phyloP scores from a whole-genome alignment of 1,284 basidiomycete species.

The Inonotus obliquus region DNA sequence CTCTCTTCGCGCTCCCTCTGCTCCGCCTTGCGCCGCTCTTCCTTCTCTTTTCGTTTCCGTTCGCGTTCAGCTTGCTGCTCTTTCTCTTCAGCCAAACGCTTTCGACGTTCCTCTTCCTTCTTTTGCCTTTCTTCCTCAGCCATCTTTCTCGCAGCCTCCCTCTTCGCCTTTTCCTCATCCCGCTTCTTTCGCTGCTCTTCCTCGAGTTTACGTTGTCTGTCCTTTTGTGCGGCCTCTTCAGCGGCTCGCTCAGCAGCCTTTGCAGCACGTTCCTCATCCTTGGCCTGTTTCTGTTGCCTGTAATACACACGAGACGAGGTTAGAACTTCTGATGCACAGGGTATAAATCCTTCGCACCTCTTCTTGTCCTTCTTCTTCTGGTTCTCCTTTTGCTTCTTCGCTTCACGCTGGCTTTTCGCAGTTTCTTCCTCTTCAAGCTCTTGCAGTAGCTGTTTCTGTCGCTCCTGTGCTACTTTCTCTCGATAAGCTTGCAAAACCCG shows the following conservation, averaged over 20 bases:
- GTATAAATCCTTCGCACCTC: constrained; percentile 48
- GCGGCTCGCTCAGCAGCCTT: constrained; percentile 79
- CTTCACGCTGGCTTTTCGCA: constrained; percentile 76
- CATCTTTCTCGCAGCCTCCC: constrained; percentile 70
- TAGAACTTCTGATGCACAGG: constrained; percentile 17
- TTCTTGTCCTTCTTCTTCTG: constrained; percentile 99
- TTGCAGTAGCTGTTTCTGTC: constrained; percentile 80
- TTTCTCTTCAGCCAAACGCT: constrained; percentile 66
- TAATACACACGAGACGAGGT: constrained; percentile 10
- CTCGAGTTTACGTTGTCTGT: constrained; percentile 59
- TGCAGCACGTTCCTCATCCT: constrained; percentile 83
- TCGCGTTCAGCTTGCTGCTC: constrained; percentile 63
- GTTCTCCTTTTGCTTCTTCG: constrained; percentile 84
- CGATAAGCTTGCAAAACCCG: constrained; percentile 91
- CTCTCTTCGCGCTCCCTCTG: constrained; percentile 61
- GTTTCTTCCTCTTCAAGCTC: constrained; percentile 91
- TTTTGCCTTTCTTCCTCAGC: constrained; percentile 75
- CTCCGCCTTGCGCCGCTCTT: constrained; percentile 61
- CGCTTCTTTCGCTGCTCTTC: constrained; percentile 63
- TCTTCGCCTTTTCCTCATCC: constrained; percentile 67
- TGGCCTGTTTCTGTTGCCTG: constrained; percentile 87
- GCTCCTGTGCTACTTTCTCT: constrained; percentile 88
- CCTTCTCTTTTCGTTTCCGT: constrained; percentile 53
- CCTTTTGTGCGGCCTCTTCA: constrained; percentile 70
- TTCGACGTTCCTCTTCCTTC: constrained; percentile 76